phyloP scores from a whole-genome alignment of 1,139 yeast species.

The Lodderomyces pseudojiufengensis region DNA sequence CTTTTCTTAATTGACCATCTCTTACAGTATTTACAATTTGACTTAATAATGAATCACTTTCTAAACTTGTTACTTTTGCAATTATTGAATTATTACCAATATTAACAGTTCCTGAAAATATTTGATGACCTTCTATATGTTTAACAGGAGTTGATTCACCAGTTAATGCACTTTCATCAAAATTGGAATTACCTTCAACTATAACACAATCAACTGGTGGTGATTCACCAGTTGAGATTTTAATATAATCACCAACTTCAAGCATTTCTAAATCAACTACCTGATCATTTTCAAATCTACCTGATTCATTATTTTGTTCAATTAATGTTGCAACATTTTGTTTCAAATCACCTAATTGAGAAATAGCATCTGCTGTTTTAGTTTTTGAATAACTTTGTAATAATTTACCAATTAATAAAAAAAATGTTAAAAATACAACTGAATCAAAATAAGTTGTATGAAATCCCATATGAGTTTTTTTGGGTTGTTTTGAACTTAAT shows the following conservation, averaged over 20 bases:
- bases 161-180: conserved; percentile 76
- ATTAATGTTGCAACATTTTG: conserved; percentile 50
- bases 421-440: conserved; percentile 70
- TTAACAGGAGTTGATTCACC: conserved; percentile 61
- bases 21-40: conserved; percentile 69
- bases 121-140: conserved; percentile 53
- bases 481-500: conserved; percentile 41
- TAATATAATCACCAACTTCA: conserved; percentile 61
- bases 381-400: conserved; percentile 64
- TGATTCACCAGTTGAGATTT: conserved; percentile 62
- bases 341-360: conserved; percentile 49
- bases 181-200: conserved; percentile 52
- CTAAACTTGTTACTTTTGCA: conserved; percentile 57
- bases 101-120: conserved; percentile 72
- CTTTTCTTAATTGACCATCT: conserved; percentile 69
- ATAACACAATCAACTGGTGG: conserved; percentile 71
- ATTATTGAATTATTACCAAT: conserved; percentile 52
- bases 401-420: conserved; percentile 64
- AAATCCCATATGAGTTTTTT: conserved; percentile 36
- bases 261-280: conserved; percentile 48
- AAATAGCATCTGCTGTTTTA: conserved; percentile 64
- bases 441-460: conserved; percentile 74
- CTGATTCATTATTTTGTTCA: conserved; percentile 19
- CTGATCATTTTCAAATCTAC: conserved; percentile 28
- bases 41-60: conserved; percentile 64